Percentiles rank a stretch among this genome's conserved stretches.
Evolutionary conservation across 768 basidiomycete genomes (phyloP).

Genomic region (Cyclocybe cylindracea): DNA sequence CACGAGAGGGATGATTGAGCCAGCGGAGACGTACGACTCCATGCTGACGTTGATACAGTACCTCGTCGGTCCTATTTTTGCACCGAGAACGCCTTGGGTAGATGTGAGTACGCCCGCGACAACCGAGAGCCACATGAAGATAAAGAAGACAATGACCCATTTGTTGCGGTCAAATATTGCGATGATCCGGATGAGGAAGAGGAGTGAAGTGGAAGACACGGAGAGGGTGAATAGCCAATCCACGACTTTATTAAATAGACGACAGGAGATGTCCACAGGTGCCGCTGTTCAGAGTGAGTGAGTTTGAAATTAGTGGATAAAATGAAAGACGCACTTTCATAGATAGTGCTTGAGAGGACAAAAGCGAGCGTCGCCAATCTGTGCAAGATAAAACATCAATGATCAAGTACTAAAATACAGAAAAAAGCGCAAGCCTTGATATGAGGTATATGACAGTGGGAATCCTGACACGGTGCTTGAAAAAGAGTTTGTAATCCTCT

Average conservation of each 20-base stretch:
- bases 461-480: conserved; percentile 13
- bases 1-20: conserved; percentile 21
- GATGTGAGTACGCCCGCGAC: conserved; percentile 24
- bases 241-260: conserved; percentile 9
- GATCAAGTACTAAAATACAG: background rate
- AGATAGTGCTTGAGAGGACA: conserved; percentile 13
- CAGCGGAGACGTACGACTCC: conserved; percentile 8
- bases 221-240: conserved; percentile 20
- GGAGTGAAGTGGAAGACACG: conserved; percentile 20
- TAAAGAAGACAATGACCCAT: conserved; percentile 23
- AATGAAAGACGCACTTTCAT: conserved; percentile 9
- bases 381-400: background rate
- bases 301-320: background rate
- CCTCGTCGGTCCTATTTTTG: conserved; percentile 20
- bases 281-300: conserved; percentile 13
- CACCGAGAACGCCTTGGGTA: conserved; percentile 20
- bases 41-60: conserved; percentile 21
- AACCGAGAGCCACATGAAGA: conserved; percentile 29
- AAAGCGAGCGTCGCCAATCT: conserved; percentile 12
- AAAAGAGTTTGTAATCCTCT: conserved; percentile 20
- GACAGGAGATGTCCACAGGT: no score
- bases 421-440: conserved; percentile 15
- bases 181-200: conserved; percentile 29
- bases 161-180: conserved; percentile 24
- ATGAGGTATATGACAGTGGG: conserved; percentile 24